Evolutionary conservation across 2,329 filamentous ascomycete species (phyloP), one percentile per base, ranked within the genome.

Genomic region (Curvularia lunata): DNA sequence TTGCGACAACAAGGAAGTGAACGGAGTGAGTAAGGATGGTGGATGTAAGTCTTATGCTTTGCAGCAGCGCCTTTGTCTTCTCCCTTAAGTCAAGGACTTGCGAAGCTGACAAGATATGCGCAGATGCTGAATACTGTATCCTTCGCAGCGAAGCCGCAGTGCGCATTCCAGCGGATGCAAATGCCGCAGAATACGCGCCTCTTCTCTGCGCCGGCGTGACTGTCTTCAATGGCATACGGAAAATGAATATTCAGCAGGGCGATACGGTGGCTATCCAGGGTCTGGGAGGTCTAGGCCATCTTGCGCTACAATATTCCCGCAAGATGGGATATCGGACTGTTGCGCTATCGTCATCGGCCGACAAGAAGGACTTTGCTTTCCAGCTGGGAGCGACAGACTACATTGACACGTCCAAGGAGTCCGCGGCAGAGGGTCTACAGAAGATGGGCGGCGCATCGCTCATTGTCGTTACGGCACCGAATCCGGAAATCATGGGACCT

Each of bases 11-110:
- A 77, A 71, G 47, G 72, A 75, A 0, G 72, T 91, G 69, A 92
- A 91, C 71, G 90, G 91, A 12, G 82, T 90, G 5, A 85, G 79
- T 3, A 79, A 78, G 38, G 82, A 90, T 62, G 91, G 91, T 49
- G 91, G 90, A 34, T 92, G 80, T 82, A 69, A 65, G 78, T 58
- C 28, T 7, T 40, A 13, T 30, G 32, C 10, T 13, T 16, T 28
- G 12, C 6, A 19, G 43, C 40, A 23, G 19, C 12, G 25, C 10
- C 25, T 27, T 27, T 19, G 13, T n/a, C 37, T 34, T 18, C 8
- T 21, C 9, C 9, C 9, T 30, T 1, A 12, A 8, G 9, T 8
- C 32, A 18, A 8, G 4, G 34, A 52, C 2, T 19, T 12, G 5
- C 4, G 34, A n/a, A 47, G 12, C 51, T 63, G 45, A 56, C 30